Conservation (phyloP, 2,329 filamentous ascomycete species). For the Aureobasidium sp. region DNA sequence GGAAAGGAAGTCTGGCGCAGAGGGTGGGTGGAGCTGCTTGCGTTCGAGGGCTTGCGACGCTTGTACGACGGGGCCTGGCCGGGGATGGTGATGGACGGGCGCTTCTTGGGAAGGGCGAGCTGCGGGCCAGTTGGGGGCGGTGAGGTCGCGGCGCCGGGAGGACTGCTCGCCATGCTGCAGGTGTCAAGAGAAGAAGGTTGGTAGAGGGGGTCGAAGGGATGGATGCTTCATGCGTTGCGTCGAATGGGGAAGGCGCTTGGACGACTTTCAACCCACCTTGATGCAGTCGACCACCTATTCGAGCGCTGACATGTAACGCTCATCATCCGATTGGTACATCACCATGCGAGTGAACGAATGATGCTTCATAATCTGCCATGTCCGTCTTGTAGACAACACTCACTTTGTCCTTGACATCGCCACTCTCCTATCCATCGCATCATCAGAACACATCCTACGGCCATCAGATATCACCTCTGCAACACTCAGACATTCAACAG, state of each 20-base stretch:
- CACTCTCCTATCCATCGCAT: neutral
- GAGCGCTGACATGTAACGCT: neutral
- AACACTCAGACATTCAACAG: neutral
- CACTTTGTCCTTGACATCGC: neutral
- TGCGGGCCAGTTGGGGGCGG: constrained; percentile 11
- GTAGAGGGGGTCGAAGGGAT: neutral
- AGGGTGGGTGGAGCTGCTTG: constrained; percentile 54
- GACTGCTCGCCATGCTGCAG: constrained; percentile 14
- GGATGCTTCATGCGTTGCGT: neutral
- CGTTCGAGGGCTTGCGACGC: constrained; percentile 63
- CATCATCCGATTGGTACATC: neutral
- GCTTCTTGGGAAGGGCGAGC: constrained; percentile 53
- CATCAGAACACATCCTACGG: no score
- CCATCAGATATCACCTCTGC: neutral
- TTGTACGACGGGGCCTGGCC: constrained; percentile 42
- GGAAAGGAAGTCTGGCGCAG: constrained; percentile 77
- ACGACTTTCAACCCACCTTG: neutral
- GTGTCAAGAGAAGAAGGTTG: neutral
- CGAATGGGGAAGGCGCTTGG: constrained; percentile 8
- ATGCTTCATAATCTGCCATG: neutral
- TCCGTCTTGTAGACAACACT: neutral
- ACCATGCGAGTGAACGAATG: no score
- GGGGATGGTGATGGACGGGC: constrained; percentile 47
- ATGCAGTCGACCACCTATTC: neutral
- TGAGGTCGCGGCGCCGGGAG: constrained; percentile 13